phyloP scores from a whole-genome alignment of 225 moss, liverwort and hornwort species.

The Lunularia cruciata region DNA sequence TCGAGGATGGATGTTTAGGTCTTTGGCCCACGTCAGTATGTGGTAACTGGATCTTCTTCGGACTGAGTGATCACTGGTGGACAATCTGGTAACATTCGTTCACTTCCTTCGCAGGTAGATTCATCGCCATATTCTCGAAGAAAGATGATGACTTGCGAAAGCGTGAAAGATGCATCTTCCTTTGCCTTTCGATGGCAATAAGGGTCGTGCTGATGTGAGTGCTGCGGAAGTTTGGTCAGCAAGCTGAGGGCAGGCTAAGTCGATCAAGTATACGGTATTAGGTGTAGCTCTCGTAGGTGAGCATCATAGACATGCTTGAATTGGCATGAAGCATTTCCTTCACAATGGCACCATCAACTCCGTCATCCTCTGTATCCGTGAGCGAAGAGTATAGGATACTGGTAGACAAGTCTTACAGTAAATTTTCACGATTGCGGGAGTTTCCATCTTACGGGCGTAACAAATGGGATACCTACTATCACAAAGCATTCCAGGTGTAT shows the following conservation, averaged over 20 bases:
- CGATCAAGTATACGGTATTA: background rate
- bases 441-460: constrained; percentile 91
- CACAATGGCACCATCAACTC: constrained; percentile 72
- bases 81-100: too few relatives aligned
- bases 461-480: constrained; percentile 97
- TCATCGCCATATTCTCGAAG: background rate
- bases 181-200: background rate
- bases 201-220: background rate
- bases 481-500: constrained; percentile 98
- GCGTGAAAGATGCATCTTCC: background rate
- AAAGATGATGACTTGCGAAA: background rate
- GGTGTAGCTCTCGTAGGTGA: background rate
- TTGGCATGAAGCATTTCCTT: constrained; percentile 20
- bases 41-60: background rate
- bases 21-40: background rate
- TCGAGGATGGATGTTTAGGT: background rate
- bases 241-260: background rate
- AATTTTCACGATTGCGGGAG: constrained; percentile 83
- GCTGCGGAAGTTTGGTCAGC: background rate
- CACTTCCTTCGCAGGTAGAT: background rate
- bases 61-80: background rate
- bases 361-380: constrained; percentile 42
- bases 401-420: constrained; percentile 95
- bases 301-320: background rate
- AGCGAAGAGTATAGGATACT: constrained; percentile 91